Conservation (phyloP, 2,329 filamentous ascomycete genomes). For the Ilyonectria destructans region DNA sequence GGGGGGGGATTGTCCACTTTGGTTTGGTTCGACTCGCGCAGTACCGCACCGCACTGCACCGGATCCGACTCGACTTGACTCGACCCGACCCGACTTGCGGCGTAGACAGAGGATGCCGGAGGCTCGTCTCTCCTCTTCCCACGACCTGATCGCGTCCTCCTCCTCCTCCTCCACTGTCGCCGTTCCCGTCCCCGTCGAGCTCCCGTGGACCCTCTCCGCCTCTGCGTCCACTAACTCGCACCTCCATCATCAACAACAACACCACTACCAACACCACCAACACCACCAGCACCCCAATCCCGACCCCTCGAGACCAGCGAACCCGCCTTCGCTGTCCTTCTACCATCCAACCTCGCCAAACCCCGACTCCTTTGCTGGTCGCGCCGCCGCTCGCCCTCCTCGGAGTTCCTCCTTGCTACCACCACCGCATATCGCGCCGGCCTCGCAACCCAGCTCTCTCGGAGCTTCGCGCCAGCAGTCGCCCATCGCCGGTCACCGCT, state of each 20-base stretch:
- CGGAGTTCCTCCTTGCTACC: conserved; percentile 64
- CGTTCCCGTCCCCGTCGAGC: conserved; percentile 43
- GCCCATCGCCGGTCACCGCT: conserved; percentile 33
- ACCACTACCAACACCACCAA: conserved; percentile 29
- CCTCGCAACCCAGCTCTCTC: conserved; percentile 38
- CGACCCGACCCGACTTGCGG: conserved; percentile 37
- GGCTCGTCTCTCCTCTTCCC: conserved; percentile 43
- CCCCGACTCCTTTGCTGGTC: conserved; percentile 48
- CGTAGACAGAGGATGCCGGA: conserved; percentile 49
- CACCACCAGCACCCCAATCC: conserved; percentile 24
- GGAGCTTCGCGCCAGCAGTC: conserved; percentile 41
- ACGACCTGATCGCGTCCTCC: conserved; percentile 42
- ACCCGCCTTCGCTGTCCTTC: conserved; percentile 35
- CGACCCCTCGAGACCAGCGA: conserved; percentile 39
- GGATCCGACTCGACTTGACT: conserved; percentile 42
- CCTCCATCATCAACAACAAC: conserved; percentile 36
- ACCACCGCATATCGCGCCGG: conserved; percentile 53
- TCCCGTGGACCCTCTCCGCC: conserved; percentile 42
- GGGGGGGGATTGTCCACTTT: conserved; percentile 48
- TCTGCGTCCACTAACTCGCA: conserved; percentile 42
- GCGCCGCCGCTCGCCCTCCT: conserved; percentile 55
- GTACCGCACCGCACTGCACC: conserved; percentile 32
- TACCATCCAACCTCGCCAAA: conserved; percentile 34
- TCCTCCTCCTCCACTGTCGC: conserved; percentile 42
- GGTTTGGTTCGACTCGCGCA: conserved; percentile 39